A percentile compares a stretch with the other conserved stretches of the same genome.
Conservation (phyloP, 208 protist species). For the Acanthamoeba healyi region DNA sequence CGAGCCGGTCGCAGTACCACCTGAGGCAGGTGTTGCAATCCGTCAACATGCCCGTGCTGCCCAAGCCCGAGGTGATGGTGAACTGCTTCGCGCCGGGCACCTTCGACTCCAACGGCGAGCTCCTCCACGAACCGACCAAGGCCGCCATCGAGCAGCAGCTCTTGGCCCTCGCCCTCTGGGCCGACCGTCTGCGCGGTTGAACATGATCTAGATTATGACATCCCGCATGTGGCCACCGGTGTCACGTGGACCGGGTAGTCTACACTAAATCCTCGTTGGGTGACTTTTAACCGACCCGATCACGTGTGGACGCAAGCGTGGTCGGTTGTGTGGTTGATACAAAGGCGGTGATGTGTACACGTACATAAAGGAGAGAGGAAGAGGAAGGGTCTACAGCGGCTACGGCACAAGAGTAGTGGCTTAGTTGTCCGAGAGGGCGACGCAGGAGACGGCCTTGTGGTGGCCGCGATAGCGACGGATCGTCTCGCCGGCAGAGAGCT, state of each 20-base stretch:
- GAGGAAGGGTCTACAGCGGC: neutral
- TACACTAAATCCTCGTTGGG: too few relatives aligned
- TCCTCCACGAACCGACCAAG: constrained; percentile 23
- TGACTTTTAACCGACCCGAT: too few relatives aligned
- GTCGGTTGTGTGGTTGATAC: too few relatives aligned
- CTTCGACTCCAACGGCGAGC: constrained; percentile 21
- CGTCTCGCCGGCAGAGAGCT: constrained; percentile 88
- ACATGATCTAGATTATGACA: neutral
- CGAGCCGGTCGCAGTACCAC: constrained; percentile 60
- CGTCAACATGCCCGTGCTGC: constrained; percentile 6
- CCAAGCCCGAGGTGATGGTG: neutral
- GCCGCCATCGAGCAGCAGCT: constrained; percentile 19
- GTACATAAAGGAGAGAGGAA: neutral
- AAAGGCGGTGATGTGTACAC: constrained; percentile 41
- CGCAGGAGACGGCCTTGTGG: constrained; percentile 89
- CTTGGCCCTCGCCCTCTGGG: neutral
- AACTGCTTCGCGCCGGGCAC: constrained; percentile 5
- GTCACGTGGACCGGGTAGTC: too few relatives aligned
- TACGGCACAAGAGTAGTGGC: neutral
- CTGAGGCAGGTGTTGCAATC: neutral
- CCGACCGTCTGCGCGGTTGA: constrained; percentile 18
- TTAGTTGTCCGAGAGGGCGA: constrained; percentile 88
- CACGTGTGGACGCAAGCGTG: too few relatives aligned
- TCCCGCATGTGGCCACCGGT: neutral
- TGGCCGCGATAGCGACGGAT: constrained; percentile 92